Percentiles rank a stretch among this genome's conserved stretches.
Evolutionary conservation across 1,284 basidiomycete species (phyloP).

Genomic region (Rugosomyces carneus): DNA sequence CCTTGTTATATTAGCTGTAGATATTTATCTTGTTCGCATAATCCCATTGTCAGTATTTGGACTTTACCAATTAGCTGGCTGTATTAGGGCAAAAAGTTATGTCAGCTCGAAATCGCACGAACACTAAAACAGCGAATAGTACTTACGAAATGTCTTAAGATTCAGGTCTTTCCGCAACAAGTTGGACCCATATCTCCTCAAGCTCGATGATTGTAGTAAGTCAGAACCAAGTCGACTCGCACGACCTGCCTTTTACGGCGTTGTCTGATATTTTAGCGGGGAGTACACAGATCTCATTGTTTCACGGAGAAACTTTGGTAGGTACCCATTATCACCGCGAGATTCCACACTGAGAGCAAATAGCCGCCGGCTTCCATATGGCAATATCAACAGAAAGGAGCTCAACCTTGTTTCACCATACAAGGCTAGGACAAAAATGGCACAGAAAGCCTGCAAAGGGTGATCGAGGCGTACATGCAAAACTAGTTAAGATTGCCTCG

Average conservation of each 20-base stretch:
- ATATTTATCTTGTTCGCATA: not conserved
- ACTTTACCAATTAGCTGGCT: not conserved
- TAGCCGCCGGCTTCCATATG: not conserved
- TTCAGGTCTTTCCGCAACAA: slow-evolving; percentile 25
- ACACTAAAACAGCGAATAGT: not conserved
- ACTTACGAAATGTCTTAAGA: not conserved
- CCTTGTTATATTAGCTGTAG: not conserved
- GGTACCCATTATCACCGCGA: slow-evolving; percentile 42
- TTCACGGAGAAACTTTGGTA: slow-evolving; percentile 42
- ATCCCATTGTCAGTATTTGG: not conserved
- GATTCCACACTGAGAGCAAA: slow-evolving; percentile 48
- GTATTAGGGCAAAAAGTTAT: not conserved
- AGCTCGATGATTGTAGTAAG: not conserved
- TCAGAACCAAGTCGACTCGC: slow-evolving; percentile 22
- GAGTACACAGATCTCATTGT: slow-evolving; percentile 39
- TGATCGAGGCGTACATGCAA: too few species aligned
- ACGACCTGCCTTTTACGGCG: slow-evolving; percentile 32
- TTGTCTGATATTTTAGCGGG: slow-evolving; percentile 30
- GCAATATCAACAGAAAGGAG: not conserved
- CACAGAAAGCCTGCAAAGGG: too few species aligned
- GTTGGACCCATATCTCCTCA: slow-evolving; percentile 21
- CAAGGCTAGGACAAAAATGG: slow-evolving; percentile 21
- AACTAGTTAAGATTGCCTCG: too few species aligned
- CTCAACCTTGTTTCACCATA: slow-evolving; percentile 31
- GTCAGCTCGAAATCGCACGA: not conserved